Percentiles rank a stretch among this genome's conserved stretches.
These are phyloP conservation scores for Thelonectria blattea DNA, from an alignment of 2,329 filamentous ascomycete species.

Conservation along the genomic window DNA sequence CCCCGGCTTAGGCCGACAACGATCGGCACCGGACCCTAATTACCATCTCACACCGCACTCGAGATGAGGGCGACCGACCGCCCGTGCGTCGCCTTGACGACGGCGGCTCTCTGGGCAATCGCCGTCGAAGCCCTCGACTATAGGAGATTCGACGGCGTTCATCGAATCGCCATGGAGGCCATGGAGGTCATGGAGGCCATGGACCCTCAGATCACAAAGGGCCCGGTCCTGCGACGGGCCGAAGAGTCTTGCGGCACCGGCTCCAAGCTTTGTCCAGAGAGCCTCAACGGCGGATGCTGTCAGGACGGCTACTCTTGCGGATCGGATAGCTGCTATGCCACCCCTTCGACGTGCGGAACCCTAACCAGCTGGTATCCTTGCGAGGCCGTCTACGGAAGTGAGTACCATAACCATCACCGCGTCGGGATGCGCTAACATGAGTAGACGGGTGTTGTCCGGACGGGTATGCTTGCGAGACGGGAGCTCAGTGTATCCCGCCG, in stretches of 20 bases:
- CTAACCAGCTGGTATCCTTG: constrained; percentile 49
- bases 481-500: constrained; percentile 51
- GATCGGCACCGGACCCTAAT: constrained; percentile 11
- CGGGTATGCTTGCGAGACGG: constrained; percentile 51
- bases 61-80: constrained; percentile 32
- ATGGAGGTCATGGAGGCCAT: constrained; percentile 33
- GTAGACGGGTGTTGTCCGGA: constrained; percentile 54
- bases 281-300: constrained; percentile 55
- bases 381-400: constrained; percentile 44
- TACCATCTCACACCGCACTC: constrained; percentile 16
- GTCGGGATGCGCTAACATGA: constrained; percentile 23
- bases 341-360: constrained; percentile 49
- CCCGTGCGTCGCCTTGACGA: constrained; percentile 27
- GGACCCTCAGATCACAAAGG: constrained; percentile 29
- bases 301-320: constrained; percentile 56
- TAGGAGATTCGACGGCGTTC: constrained; percentile 41
- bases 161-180: constrained; percentile 40
- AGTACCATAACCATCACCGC: constrained; percentile 21
- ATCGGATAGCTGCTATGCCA: constrained; percentile 54
- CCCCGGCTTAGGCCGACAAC: constrained; percentile 4
- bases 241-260: constrained; percentile 36
- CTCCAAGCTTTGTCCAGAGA: constrained; percentile 45
- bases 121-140: constrained; percentile 36
- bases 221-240: constrained; percentile 25
- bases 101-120: constrained; percentile 30